phyloP scores from a whole-genome alignment of 2,329 filamentous ascomycete genomes.

The Chaetothyriales sp. region DNA sequence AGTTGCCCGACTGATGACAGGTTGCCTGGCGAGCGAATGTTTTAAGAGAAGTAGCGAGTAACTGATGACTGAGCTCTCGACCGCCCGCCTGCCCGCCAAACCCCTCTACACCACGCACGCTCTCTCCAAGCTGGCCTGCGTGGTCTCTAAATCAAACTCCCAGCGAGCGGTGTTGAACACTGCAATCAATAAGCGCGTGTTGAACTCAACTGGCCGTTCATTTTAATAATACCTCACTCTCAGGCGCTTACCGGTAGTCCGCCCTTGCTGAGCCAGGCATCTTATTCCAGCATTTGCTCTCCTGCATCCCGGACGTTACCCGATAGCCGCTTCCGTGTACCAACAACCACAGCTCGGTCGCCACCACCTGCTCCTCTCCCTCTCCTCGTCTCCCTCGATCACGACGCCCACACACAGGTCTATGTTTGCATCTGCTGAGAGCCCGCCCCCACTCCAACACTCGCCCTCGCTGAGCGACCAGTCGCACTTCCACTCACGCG shows the following conservation, averaged over 20 bases:
- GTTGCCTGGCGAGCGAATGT: not conserved
- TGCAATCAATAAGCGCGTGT: not conserved
- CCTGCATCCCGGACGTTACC: not conserved
- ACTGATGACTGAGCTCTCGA: not conserved
- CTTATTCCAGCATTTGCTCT: not conserved
- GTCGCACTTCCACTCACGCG: conserved; percentile 36
- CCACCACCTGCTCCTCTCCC: conserved; percentile 10
- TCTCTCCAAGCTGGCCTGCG: not conserved
- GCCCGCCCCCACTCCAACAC: conserved; percentile 36
- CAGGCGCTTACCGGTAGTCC: not conserved
- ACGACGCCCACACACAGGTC: conserved; percentile 5
- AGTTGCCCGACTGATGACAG: not conserved
- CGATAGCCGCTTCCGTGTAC: not conserved
- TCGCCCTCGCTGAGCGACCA: conserved; percentile 34
- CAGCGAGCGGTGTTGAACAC: not conserved
- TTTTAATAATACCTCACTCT: not conserved
- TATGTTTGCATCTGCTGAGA: conserved; percentile 40
- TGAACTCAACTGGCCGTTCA: not conserved
- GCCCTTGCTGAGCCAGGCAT: not conserved
- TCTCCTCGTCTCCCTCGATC: not conserved
- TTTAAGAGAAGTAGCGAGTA: not conserved
- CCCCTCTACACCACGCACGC: not conserved
- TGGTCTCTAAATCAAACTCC: not conserved
- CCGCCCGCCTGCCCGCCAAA: no score
- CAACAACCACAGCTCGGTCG: conserved; percentile 1